These are phyloP conservation scores for Brassica carinata DNA, from an alignment of 345 rosid species.

Conservation along the genomic window DNA sequence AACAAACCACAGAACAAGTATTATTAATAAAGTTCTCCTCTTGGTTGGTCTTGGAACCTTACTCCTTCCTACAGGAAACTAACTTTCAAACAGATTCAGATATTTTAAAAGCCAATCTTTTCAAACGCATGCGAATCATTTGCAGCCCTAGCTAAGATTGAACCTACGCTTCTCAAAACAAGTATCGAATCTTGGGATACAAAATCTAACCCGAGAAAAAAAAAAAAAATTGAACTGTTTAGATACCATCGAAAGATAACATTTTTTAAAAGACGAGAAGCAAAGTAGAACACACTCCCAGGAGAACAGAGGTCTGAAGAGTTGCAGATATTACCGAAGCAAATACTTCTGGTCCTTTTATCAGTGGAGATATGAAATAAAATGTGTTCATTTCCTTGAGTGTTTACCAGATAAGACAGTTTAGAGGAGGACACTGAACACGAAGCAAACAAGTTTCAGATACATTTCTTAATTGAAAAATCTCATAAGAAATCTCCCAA, in stretches of 20 bases:
- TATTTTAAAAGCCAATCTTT: neutral
- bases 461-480: neutral
- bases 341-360: neutral
- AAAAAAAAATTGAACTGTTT: neutral
- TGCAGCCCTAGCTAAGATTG: constrained; percentile 1
- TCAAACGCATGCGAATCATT: neutral
- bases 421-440: neutral
- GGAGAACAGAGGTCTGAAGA: constrained; percentile 7
- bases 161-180: neutral
- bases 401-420: neutral
- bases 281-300: constrained; percentile 10
- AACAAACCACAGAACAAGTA: constrained; percentile 14
- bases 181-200: neutral
- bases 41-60: constrained; percentile 5
- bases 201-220: neutral
- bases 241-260: neutral
- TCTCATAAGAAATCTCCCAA: neutral
- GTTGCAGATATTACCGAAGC: neutral
- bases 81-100: neutral
- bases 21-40: neutral
- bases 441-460: neutral
- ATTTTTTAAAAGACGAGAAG: neutral
- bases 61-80: neutral
- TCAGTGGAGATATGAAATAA: neutral
- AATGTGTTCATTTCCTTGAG: neutral